Conservation (phyloP, 164 flowering plant species). For the Vitis rupestris region DNA sequence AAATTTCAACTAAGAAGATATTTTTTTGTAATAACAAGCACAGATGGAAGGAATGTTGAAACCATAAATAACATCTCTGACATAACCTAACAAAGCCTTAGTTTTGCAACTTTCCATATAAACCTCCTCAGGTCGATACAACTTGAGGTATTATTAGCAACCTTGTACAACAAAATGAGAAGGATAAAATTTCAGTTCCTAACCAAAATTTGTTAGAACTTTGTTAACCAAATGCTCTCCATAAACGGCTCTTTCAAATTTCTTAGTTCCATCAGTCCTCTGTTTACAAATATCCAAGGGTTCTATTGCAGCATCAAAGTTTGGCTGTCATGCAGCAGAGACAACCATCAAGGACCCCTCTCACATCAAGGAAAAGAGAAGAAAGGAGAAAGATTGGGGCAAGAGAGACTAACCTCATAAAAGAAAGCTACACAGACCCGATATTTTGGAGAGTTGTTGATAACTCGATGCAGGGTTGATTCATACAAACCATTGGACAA, state of each 20-base stretch:
- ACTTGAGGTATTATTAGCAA: background rate
- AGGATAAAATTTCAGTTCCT: constrained; percentile 1
- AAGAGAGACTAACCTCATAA: constrained; percentile 58
- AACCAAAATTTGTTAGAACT: constrained; percentile 66
- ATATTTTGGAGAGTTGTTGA: constrained; percentile 59
- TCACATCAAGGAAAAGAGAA: background rate
- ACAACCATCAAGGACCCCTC: background rate
- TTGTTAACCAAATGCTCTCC: constrained; percentile 85
- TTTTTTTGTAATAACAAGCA: too few species aligned
- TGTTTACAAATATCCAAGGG: constrained; percentile 68
- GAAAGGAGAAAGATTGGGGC: background rate
- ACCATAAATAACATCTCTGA: too few species aligned
- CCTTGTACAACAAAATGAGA: background rate
- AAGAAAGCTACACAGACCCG: constrained; percentile 84
- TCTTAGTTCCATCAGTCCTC: constrained; percentile 52
- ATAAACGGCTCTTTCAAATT: constrained; percentile 61
- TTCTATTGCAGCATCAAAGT: constrained; percentile 70
- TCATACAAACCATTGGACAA: constrained; percentile 82
- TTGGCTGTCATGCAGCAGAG: constrained; percentile 50
- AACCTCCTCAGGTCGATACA: background rate
- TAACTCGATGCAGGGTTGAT: constrained; percentile 80
- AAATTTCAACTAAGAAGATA: too few species aligned
- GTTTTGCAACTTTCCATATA: too few species aligned
- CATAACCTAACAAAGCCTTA: too few species aligned
- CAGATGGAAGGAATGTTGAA: too few species aligned